Base-by-base conservation (phyloP, 169 alveolate genomes). In the Cryptosporidium andersoni region DNA sequence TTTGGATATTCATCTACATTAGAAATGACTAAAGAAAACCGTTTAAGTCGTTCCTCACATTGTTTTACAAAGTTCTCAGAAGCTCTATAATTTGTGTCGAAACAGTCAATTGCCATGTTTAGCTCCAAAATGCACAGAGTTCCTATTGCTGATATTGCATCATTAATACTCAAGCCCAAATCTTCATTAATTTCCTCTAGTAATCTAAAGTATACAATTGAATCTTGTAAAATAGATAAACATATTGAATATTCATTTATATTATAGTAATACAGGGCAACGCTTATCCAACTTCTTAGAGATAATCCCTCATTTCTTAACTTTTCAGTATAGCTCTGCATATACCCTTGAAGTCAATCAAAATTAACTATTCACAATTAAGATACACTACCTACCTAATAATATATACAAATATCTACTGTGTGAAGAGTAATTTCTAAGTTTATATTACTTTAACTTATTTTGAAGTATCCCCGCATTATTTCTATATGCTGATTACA, bases 71-170 rank as follows among this genome's bases (percentile, higher is more conserved):
- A 11, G 9, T 58, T 40, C 51, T 74, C 85, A 9, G 85, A 58
- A n/a, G 2, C 60, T 12, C 85, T 53, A 51, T 16, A 56, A 40
- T 55, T 74, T 8, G 62, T 56, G 39, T 74, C 74, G 37, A 58
- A 74, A 48, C 49, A 16, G 1, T 48, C 85, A 36, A 74, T 14
- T 11, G 85, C 85, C 8, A 74, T 8, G 34, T 74, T 74, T 9
- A 74, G 49, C 12, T 74, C 74, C 11, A 74, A 63, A 55, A 74
- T 74, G n/a, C 48, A 43, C 47, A 74, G 14, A 66, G 60, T 74
- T 4, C 63, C 81, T 36, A 66, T 51, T 2, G 64, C 40, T n/a
- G 47, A n/a, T 2, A 66, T 3, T 4, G 56, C n/a, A 16, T 42
- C 43, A 51, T 40, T 1, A 34, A 11, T 7, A 16, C 25, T 4